These are phyloP conservation scores for Claviceps sp. DNA, from an alignment of 2,329 filamentous ascomycete genomes.

Conservation along the genomic window DNA sequence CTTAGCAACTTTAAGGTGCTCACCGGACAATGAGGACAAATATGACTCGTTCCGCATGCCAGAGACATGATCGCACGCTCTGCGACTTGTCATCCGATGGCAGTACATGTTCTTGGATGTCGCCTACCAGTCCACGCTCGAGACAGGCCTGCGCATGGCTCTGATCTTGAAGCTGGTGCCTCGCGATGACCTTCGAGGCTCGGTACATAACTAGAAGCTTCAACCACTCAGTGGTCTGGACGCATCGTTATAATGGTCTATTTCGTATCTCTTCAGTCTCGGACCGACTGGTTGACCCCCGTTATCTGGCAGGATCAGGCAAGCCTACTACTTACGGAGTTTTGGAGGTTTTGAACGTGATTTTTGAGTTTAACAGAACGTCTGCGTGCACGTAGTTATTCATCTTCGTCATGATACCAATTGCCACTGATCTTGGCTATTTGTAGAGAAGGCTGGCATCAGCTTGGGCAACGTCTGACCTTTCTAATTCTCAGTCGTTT, in stretches of 20 bases:
- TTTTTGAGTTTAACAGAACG: background rate
- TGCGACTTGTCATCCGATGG: background rate
- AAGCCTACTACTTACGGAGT: background rate
- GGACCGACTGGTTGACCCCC: background rate
- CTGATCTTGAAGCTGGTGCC: background rate
- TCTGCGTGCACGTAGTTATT: background rate
- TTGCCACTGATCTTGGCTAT: background rate
- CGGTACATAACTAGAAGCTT: background rate
- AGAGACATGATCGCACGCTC: background rate
- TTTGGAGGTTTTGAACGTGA: background rate
- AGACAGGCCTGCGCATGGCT: background rate
- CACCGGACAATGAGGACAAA: background rate
- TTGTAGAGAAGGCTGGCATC: background rate
- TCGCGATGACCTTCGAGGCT: background rate
- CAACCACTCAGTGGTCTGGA: background rate
- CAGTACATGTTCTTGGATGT: constrained; percentile 2
- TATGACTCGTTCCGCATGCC: background rate
- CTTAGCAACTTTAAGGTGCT: background rate
- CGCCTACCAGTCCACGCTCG: background rate
- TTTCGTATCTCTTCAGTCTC: background rate
- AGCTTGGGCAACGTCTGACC: background rate
- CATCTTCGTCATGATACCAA: background rate
- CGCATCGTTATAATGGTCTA: background rate
- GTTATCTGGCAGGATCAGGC: background rate
- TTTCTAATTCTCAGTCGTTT: background rate